Evolutionary conservation across 2,329 filamentous ascomycete species (phyloP).

Genomic region (Phaeosphaeria sp.): DNA sequence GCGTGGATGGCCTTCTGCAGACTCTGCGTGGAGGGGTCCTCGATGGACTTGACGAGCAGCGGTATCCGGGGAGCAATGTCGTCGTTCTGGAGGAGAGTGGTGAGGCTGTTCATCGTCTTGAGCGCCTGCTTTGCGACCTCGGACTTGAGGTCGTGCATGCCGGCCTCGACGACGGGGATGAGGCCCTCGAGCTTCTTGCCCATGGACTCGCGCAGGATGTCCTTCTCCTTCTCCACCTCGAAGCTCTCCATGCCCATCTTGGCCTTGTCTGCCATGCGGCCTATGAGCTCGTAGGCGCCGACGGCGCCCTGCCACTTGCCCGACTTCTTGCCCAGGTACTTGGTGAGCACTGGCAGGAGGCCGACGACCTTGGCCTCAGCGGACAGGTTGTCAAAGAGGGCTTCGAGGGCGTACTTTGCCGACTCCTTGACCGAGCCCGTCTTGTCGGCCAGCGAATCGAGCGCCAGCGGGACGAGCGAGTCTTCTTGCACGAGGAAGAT

Average conservation of each 20-base stretch:
- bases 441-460: slow-evolving; percentile 91
- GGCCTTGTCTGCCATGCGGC: slow-evolving; percentile 94
- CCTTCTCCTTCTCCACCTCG: slow-evolving; percentile 86
- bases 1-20: slow-evolving; percentile 97
- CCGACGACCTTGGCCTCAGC: slow-evolving; percentile 84
- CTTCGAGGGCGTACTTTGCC: slow-evolving; percentile 92
- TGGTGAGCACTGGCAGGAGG: slow-evolving; percentile 75
- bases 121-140: slow-evolving; percentile 87
- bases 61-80: slow-evolving; percentile 93
- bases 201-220: slow-evolving; percentile 88
- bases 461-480: slow-evolving; percentile 72
- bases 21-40: slow-evolving; percentile 86
- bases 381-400: slow-evolving; percentile 79
- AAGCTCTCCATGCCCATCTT: slow-evolving; percentile 83
- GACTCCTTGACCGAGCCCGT: slow-evolving; percentile 86
- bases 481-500: slow-evolving; percentile 83
- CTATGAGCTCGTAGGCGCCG: slow-evolving; percentile 81
- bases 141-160: slow-evolving; percentile 95
- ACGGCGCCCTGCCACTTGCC: slow-evolving; percentile 98
- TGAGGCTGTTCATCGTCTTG: slow-evolving; percentile 90
- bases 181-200: slow-evolving; percentile 83
- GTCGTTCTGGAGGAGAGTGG: slow-evolving; percentile 91
- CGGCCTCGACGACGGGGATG: slow-evolving; percentile 88
- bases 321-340: slow-evolving; percentile 81
- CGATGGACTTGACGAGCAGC: slow-evolving; percentile 91